Base-by-base conservation (phyloP, 352 stramenopile species). In the Peronospora belbahrii region DNA sequence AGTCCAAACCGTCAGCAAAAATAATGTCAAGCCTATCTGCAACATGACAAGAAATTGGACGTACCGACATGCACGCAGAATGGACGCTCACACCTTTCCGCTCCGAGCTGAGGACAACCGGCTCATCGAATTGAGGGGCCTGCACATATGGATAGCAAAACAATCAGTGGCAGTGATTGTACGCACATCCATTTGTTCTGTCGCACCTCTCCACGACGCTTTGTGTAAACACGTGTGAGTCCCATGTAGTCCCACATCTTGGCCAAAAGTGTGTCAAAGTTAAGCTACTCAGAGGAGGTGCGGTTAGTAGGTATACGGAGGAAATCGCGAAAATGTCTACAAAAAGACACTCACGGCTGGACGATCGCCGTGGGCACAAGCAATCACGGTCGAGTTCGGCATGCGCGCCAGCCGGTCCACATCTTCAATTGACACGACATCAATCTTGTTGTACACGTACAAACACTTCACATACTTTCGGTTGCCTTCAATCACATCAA, bases 371-470 rank as follows among this genome's bases (percentile, higher is more conserved):
- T 94, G 79, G 9, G 83, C 75, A 32, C 97, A 97, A 36, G 88
- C 96, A 48, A 97, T 97, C 6, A 98, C 95, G 27, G 97, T 93
- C 25, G 92, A 98, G 74, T 99, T 85, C 9, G 94, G 91, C 65
- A 97, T 83, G 18, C 95, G 81, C 3, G 96, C 96, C 32, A 99
- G 74, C 24, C 91, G 82, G 61, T 99, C 95, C 14, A 99, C 90
- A 64, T 99, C 96, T 75, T 99, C 97, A 45, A 99, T 98, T 6
- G 90, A 97, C 44, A 99, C 85, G 11, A 96, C 97, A 71, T 99
- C 97, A 62, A 99, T 98, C 75, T 99, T 99, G 78, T 99, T 99
- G 88, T 99, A 99, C 52, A 98, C 89, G 67, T 99, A 99, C 36
- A 99, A 63, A 57, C 83, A 98, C 80, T 97, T 97, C 51, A 99